These are phyloP conservation scores for Fragaria ananassa DNA, from an alignment of 306 rosid genomes.

Conservation along the genomic window DNA sequence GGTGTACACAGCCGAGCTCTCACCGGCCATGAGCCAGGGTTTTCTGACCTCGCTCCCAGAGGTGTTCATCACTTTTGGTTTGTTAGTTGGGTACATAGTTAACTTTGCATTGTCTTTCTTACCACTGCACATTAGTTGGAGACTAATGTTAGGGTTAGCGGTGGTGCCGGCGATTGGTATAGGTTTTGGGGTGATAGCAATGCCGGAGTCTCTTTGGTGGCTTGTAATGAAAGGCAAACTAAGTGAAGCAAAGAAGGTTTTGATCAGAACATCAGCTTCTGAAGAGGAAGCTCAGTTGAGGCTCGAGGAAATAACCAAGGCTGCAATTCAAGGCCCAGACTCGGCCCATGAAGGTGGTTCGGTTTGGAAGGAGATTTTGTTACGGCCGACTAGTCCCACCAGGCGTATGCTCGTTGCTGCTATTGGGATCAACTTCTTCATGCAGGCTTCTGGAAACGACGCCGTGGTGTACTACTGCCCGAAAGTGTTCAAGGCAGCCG, in stretches of 20 bases:
- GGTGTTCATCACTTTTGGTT: constrained; percentile 64
- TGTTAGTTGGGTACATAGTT: constrained; percentile 59
- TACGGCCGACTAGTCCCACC: constrained; percentile 47
- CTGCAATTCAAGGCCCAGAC: constrained; percentile 24
- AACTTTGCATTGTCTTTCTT: constrained; percentile 59
- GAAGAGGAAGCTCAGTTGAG: constrained; percentile 62
- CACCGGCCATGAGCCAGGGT: constrained; percentile 66
- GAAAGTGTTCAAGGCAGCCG: constrained; percentile 68
- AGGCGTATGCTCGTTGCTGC: constrained; percentile 59
- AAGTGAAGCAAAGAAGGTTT: constrained; percentile 55
- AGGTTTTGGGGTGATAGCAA: constrained; percentile 48
- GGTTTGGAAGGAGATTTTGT: constrained; percentile 68
- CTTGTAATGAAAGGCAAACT: constrained; percentile 55
- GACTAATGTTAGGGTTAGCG: constrained; percentile 77
- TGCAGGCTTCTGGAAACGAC: constrained; percentile 96
- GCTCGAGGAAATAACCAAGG: constrained; percentile 46
- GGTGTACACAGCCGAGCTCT: constrained; percentile 67
- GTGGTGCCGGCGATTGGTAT: constrained; percentile 50
- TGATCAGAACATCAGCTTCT: constrained; percentile 42
- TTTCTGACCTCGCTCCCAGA: constrained; percentile 81
- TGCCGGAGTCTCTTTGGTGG: constrained; percentile 93
- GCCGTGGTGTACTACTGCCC: constrained; percentile 83
- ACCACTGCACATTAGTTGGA: constrained; percentile 49
- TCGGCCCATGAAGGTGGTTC: constrained; percentile 28
- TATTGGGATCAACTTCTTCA: constrained; percentile 75